Conservation (phyloP, 2,329 filamentous ascomycete genomes). For the Rugonectria rugulosa region DNA sequence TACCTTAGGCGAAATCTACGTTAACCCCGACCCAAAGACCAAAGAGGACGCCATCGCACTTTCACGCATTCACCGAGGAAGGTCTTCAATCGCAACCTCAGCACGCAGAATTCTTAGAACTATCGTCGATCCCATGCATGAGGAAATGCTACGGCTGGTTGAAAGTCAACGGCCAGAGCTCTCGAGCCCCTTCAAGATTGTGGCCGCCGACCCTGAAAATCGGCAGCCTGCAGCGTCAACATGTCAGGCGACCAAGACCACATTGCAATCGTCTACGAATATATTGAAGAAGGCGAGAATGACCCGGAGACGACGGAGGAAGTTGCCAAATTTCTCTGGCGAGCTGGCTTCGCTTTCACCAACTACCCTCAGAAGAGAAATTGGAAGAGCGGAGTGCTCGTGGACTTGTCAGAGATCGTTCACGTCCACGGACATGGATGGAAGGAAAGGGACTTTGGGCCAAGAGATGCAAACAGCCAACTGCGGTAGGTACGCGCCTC, state of each 20-base stretch:
- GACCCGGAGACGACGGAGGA: background rate
- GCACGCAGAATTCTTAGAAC: too few relatives aligned
- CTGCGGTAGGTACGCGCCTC: too few relatives aligned
- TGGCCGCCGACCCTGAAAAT: too few relatives aligned
- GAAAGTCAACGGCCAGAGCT: background rate
- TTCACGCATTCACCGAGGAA: too few relatives aligned
- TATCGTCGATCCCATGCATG: too few relatives aligned
- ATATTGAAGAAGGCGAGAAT: background rate
- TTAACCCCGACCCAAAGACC: too few relatives aligned
- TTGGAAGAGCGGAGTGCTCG: constrained; percentile 10
- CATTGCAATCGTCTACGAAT: background rate
- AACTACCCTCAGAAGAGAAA: background rate
- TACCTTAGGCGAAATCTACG: too few relatives aligned
- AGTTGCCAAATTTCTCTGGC: constrained; percentile 6
- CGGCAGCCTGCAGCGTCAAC: too few relatives aligned
- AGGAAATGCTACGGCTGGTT: too few relatives aligned
- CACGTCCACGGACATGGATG: background rate
- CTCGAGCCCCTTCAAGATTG: constrained; percentile 11
- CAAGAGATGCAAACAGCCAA: background rate
- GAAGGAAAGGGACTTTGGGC: background rate
- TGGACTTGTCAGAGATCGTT: constrained; percentile 3
- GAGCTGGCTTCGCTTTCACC: constrained; percentile 2
- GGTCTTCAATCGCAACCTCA: too few relatives aligned
- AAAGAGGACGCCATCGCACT: too few relatives aligned
- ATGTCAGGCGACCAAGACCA: background rate